Base-by-base conservation (phyloP, 148 eudicot species). In the Cornus controversa region DNA sequence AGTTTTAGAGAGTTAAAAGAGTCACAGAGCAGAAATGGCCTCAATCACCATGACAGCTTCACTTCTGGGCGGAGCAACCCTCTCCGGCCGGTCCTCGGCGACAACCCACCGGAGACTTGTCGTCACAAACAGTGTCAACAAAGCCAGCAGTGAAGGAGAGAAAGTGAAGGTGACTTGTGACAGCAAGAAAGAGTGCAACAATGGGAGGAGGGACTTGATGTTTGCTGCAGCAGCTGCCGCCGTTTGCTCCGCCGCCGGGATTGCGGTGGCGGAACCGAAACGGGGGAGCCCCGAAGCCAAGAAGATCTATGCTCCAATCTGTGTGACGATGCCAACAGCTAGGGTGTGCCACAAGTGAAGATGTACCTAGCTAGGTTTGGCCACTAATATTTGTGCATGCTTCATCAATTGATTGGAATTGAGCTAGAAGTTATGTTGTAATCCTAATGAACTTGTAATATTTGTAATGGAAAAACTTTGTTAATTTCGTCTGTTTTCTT, bases 271-370 rank as follows among this genome's bases (percentile, higher is more conserved):
- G 0, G 74, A 72, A 57, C 87, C 87, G 1, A 84, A 84, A 57
- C 79, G 77, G 31, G 87, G 87, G 10, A 40, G 76, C 26, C 67
- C 82, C 1, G 84, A 81, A 72, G 87, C 87, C 37, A 84, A 67
- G 82, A 81, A 81, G 64, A 31, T 63, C 29, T 84, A 81, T 67
- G 74, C 71, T 5, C 67, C 87, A 54, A 80, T 84, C 37, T 84
- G 87, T 75, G 80, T 81, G 28, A 65, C 87, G 62, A 84, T 81
- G 54, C 87, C 87, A 5, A 84, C 87, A 75, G 87, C 87, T 67
- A 78, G 40, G 62, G 78, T 84, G 40, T 81, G 84, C 60, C 37
- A 71, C 69, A 66, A 84, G 71, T 84, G 69, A 84, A n/a, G 13
- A 8, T 25, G 27, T 10, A 4, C 20, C 8, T 4, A 28, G 66